Conservation (phyloP, 1,139 yeast species). For the Debaryomycetaceae sp. region DNA sequence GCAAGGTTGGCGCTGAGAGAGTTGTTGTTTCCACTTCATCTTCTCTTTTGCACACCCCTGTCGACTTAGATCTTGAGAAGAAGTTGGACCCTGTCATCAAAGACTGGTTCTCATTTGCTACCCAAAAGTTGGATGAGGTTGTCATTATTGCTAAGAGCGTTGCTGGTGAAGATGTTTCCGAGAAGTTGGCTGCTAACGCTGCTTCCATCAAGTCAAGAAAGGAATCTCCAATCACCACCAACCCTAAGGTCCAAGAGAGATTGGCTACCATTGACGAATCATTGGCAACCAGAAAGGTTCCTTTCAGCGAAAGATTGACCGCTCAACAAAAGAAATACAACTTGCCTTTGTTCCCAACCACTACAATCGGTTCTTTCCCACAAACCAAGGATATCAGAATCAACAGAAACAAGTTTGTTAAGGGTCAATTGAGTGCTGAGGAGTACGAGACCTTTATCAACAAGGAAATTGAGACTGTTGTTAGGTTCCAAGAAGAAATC, state of each 20-base stretch:
- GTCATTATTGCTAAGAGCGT: conserved; percentile 87
- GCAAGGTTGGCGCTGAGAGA: conserved; percentile 82
- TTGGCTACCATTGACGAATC: conserved; percentile 76
- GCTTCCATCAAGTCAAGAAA: conserved; percentile 82
- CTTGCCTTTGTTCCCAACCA: conserved; percentile 98
- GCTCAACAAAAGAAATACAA: conserved; percentile 86
- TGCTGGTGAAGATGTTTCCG: conserved; percentile 69
- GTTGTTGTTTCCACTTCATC: conserved; percentile 93
- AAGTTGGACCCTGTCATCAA: conserved; percentile 87
- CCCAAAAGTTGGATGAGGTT: conserved; percentile 91
- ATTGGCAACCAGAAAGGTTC: conserved; percentile 78
- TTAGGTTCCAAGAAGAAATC: conserved; percentile 98
- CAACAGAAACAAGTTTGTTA: conserved; percentile 96
- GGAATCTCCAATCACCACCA: conserved; percentile 85
- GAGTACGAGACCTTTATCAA: conserved; percentile 95
- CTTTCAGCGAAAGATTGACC: conserved; percentile 83
- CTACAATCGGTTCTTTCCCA: conserved; percentile 99
- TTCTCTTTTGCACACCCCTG: conserved; percentile 97
- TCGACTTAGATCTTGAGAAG: conserved; percentile 86
- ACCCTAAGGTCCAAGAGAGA: conserved; percentile 86
- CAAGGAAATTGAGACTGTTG: conserved; percentile 91
- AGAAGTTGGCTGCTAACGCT: conserved; percentile 79
- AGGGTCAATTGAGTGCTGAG: conserved; percentile 93
- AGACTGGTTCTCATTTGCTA: conserved; percentile 98
- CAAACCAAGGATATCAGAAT: conserved; percentile 98